Percentiles rank a stretch among this genome's conserved stretches.
phyloP scores from a whole-genome alignment of 345 rosid genomes.

The Noccaea bulbosa region DNA sequence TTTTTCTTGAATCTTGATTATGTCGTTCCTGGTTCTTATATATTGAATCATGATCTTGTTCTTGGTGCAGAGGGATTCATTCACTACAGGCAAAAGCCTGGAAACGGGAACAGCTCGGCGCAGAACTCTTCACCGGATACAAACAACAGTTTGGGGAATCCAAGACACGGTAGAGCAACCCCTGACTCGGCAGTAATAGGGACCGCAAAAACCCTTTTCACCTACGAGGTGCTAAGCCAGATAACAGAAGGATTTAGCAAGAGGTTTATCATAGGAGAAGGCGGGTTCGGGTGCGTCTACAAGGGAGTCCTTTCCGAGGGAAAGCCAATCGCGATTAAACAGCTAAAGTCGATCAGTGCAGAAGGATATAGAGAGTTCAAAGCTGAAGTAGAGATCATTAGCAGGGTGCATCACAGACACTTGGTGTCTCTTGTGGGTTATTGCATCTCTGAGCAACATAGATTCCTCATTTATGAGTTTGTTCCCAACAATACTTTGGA shows the following conservation, averaged over 20 bases:
- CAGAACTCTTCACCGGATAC: constrained; percentile 47
- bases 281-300: constrained; percentile 47
- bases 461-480: constrained; percentile 48
- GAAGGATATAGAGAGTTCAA: constrained; percentile 47
- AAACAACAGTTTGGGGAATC: constrained; percentile 48
- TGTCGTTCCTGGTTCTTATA: not conserved
- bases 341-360: constrained; percentile 49
- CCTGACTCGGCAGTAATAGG: constrained; percentile 49
- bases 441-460: constrained; percentile 49
- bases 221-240: constrained; percentile 62
- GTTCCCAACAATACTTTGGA: constrained; percentile 47
- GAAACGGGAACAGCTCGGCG: constrained; percentile 41
- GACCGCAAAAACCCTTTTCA: constrained; percentile 50
- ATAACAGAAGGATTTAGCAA: constrained; percentile 46
- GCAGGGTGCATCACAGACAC: constrained; percentile 50
- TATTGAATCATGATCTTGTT: not conserved
- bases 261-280: constrained; percentile 41
- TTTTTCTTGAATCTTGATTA: not conserved
- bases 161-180: constrained; percentile 38
- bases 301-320: constrained; percentile 49
- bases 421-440: constrained; percentile 75
- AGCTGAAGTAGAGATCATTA: constrained; percentile 51
- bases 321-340: constrained; percentile 67
- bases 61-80: constrained; percentile 45
- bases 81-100: constrained; percentile 42